These are phyloP conservation scores for Aureobasidium leucospermi DNA, from an alignment of 2,329 filamentous ascomycete species.

Conservation along the genomic window DNA sequence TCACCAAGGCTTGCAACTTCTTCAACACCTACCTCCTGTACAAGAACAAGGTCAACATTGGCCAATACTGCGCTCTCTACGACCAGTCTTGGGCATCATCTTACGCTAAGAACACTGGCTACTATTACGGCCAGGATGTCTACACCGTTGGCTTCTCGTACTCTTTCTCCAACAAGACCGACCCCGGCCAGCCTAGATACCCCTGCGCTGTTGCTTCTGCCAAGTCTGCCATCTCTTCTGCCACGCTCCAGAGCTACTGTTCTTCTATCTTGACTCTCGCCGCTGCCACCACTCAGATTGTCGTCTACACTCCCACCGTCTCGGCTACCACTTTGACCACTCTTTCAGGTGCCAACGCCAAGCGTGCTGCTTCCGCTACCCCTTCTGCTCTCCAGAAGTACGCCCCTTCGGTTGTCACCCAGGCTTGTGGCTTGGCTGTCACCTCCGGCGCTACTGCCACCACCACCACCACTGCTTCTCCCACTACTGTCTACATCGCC, in stretches of 20 bases:
- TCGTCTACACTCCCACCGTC: slow-evolving; percentile 1
- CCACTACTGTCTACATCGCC: background rate
- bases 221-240: slow-evolving; percentile 6
- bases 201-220: slow-evolving; percentile 15
- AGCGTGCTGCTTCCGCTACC: background rate
- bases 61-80: slow-evolving; percentile 35
- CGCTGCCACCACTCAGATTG: background rate
- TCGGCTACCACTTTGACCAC: background rate
- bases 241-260: slow-evolving; percentile 17
- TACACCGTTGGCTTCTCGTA: slow-evolving; percentile 16
- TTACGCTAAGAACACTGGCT: slow-evolving; percentile 20
- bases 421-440: slow-evolving; percentile 14
- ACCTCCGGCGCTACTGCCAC: background rate
- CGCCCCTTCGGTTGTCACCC: slow-evolving; percentile 7
- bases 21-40: slow-evolving; percentile 35
- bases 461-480: slow-evolving; percentile 4
- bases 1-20: slow-evolving; percentile 19
- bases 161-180: slow-evolving; percentile 16
- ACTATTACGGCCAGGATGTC: slow-evolving; percentile 13
- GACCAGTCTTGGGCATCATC: slow-evolving; percentile 17
- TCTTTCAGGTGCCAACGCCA: background rate
- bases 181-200: background rate
- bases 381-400: slow-evolving; percentile 16
- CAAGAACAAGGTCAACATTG: slow-evolving; percentile 29
- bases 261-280: slow-evolving; percentile 9